Evolutionary conservation across 2,329 filamentous ascomycete genomes (phyloP), one percentile per base, ranked within the genome.

Genomic region (Microsporum canis): DNA sequence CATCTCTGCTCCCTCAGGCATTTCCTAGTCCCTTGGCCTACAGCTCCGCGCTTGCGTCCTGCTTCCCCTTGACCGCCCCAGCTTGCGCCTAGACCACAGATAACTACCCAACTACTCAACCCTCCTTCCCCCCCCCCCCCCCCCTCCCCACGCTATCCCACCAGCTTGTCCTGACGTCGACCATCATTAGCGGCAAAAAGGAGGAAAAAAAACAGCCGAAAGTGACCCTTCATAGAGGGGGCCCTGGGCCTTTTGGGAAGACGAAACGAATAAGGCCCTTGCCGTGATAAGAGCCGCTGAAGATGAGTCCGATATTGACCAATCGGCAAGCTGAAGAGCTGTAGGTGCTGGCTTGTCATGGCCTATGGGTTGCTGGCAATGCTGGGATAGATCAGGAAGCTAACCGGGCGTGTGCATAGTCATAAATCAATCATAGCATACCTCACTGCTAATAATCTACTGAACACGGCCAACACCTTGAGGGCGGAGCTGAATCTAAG

Each of bases 371-470:
- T 38, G 39, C 7, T 49, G 57, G 47, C 55, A n/a, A 43, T 5
- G n/a, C 3, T 43, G 39, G 10, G 39, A 43, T 5, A n/a, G 62
- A 61, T 60, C 27, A 14, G 45, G n/a, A 23, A 38, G 58, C 60
- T 67, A 63, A 63, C 61, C 60, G 39, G 33, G 57, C 23, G n/a
- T 23, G 39, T 53, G 31, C 5, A 57, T 76, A 95, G 90, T 71
- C 89, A 96, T 80, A 95, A 95, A 79, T 89, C 91, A 65, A 90
- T 96, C 68, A 88, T 96, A 71, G 90, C 91, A 67, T 96, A 96
- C 73, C 80, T 96, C 23, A 81, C 84, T 55, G 85, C 88, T 38
- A 86, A 84, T 71, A 87, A 87, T 71, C 83, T 94, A 47, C 76
- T 84, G 33, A 84, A 84, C 61, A 86, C 83, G 64, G 88, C 88